phyloP scores from a whole-genome alignment of 1,139 yeast genomes.

The Magnusiomyces paraingens region DNA sequence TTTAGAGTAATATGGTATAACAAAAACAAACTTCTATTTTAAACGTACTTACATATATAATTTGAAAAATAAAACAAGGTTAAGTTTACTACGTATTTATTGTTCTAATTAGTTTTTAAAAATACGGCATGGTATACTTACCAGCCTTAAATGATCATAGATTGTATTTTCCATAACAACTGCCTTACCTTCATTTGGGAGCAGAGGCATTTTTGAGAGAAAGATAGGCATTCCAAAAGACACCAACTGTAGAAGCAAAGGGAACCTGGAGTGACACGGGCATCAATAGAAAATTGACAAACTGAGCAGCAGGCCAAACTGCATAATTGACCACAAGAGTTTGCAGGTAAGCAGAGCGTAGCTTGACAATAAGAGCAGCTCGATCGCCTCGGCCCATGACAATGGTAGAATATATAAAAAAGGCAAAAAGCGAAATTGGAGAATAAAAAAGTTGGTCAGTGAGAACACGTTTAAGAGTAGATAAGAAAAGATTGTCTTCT shows the following conservation, averaged over 20 bases:
- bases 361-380: conserved; percentile 56
- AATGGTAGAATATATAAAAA: conserved; percentile 78
- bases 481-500: conserved; percentile 74
- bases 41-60: too few relatives aligned
- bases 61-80: too few relatives aligned
- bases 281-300: conserved; percentile 73
- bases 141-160: too few relatives aligned
- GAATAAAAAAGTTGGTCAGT: conserved; percentile 88
- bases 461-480: conserved; percentile 76
- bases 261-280: conserved; percentile 85
- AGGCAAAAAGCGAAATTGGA: conserved; percentile 73
- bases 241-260: conserved; percentile 83
- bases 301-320: conserved; percentile 95
- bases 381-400: conserved; percentile 70
- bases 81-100: too few relatives aligned
- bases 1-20: too few relatives aligned
- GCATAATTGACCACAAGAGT: conserved; percentile 75
- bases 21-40: too few relatives aligned
- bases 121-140: too few relatives aligned
- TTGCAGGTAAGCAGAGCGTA: conserved; percentile 59
- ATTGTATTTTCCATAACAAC: too few relatives aligned
- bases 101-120: too few relatives aligned
- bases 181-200: too few relatives aligned
- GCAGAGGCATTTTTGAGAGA: conserved; percentile 35
- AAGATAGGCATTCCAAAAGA: conserved; percentile 86